Conservation (phyloP, 2,329 filamentous ascomycete species). For the Exophiala dermatitidis region DNA sequence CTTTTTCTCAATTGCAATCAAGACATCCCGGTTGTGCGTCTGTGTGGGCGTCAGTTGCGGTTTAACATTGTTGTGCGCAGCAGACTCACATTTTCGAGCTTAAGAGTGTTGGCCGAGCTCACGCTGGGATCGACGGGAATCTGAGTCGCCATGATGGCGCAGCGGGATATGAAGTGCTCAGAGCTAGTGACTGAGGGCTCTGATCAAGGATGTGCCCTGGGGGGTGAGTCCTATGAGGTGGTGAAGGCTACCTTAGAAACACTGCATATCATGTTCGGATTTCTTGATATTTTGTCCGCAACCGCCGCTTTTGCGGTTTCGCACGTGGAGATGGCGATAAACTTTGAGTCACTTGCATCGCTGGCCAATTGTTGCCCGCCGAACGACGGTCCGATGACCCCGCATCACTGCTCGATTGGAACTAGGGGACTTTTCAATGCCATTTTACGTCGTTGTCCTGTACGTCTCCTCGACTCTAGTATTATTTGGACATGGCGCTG, state of each 20-base stretch:
- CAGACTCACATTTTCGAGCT: constrained; percentile 52
- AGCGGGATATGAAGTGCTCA: not conserved
- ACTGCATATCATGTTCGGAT: not conserved
- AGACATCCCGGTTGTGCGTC: constrained; percentile 79
- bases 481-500: too few species aligned
- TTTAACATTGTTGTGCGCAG: not conserved
- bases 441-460: too few species aligned
- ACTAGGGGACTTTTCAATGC: too few species aligned
- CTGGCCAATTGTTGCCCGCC: too few species aligned
- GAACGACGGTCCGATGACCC: too few species aligned
- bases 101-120: constrained; percentile 54
- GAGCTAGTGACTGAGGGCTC: not conserved
- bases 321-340: not conserved
- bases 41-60: constrained; percentile 30
- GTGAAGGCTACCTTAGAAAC: not conserved
- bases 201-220: not conserved
- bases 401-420: too few species aligned
- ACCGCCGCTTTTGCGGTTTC: not conserved
- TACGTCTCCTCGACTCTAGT: too few species aligned
- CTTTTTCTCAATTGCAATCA: constrained; percentile 80
- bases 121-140: constrained; percentile 50
- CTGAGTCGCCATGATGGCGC: constrained; percentile 45
- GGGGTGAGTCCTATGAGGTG: not conserved
- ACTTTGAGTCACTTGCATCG: not conserved
- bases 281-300: not conserved